Base-by-base conservation (phyloP, 2,329 filamentous ascomycete species). In the Nectriaceae sp. region DNA sequence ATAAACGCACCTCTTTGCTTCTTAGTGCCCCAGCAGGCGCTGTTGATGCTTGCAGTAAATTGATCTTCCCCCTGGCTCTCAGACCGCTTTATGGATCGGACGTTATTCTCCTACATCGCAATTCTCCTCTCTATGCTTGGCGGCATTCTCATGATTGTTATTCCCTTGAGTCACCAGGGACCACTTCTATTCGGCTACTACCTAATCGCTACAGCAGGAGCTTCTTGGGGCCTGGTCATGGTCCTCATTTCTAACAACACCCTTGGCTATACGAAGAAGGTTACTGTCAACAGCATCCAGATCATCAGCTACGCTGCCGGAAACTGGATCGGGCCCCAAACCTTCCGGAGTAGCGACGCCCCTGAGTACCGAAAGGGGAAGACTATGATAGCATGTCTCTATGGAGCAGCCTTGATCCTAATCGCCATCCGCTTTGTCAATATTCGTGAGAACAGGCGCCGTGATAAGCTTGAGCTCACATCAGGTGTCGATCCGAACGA, bases 1-100 rank as follows among this genome's bases (percentile, higher is more conserved):
- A 70, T 40, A 70, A 72, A 36, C 78, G 82, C 41, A 69, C 73
- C 4, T 80, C 80, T 0, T 79, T 82, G 16, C 67, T 82, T 0
- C 78, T 82, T 65, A 82, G 82, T 53, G 82, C 82, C 52, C 79
- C 78, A 0, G 81, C 82, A 44, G 80, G 80, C 4, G 74, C 73
- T 0, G 78, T 84, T 1, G 80, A 85, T 54, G 74, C 84, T 13
- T 67, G 82, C 21, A 75, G 79, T 0, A 84, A 52, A 13, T 38
- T 52, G 3, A 10, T 20, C n/a, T 55, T 66, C 65, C 37, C 59
- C 63, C n/a, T 64, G 47, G 37, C 42, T 61, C 8, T 63, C 63
- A 3, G 62, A 64, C 50, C 50, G 48, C 18, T 49, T 54, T 21
- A 43, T 61, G 13, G 60, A 65, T 42, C 55, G 62, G n/a, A 50